A percentile compares a stretch with the other conserved stretches of the same genome.
Evolutionary conservation across 352 stramenopile species (phyloP).

Genomic region (Pythium oligandrum): DNA sequence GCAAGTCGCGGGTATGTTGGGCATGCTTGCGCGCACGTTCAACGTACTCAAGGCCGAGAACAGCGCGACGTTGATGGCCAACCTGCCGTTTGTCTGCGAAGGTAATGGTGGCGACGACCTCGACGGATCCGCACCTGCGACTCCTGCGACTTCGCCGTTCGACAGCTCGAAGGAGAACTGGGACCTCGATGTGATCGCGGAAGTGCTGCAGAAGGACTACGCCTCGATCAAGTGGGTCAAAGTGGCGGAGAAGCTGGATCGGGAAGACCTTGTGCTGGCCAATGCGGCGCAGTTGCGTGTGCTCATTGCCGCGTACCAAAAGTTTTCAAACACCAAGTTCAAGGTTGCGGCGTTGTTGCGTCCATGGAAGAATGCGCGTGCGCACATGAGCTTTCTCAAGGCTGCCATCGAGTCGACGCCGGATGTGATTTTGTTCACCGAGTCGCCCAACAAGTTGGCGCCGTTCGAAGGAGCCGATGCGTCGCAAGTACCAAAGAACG

Average conservation of each 20-base stretch:
- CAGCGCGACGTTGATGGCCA: constrained; percentile 74
- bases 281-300: constrained; percentile 61
- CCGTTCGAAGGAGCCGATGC: constrained; percentile 86
- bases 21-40: constrained; percentile 84
- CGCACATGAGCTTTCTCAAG: constrained; percentile 73
- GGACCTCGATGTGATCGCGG: constrained; percentile 83
- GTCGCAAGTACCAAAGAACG: constrained; percentile 79
- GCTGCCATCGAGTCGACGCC: constrained; percentile 74
- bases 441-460: constrained; percentile 75
- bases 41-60: constrained; percentile 57
- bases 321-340: constrained; percentile 80
- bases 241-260: constrained; percentile 81
- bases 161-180: constrained; percentile 48
- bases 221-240: constrained; percentile 82
- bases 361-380: constrained; percentile 73
- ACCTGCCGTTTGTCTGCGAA: constrained; percentile 76
- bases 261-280: constrained; percentile 63
- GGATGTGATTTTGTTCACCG: constrained; percentile 75
- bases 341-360: constrained; percentile 62
- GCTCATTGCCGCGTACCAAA: constrained; percentile 74
- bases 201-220: constrained; percentile 84
- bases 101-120: constrained; percentile 18
- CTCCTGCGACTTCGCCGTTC: constrained; percentile 21
- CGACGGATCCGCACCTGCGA: constrained; percentile 22
- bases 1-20: constrained; percentile 86